These are phyloP conservation scores for Wallemia mellicola DNA, from an alignment of 1,284 basidiomycete species.

Conservation along the genomic window DNA sequence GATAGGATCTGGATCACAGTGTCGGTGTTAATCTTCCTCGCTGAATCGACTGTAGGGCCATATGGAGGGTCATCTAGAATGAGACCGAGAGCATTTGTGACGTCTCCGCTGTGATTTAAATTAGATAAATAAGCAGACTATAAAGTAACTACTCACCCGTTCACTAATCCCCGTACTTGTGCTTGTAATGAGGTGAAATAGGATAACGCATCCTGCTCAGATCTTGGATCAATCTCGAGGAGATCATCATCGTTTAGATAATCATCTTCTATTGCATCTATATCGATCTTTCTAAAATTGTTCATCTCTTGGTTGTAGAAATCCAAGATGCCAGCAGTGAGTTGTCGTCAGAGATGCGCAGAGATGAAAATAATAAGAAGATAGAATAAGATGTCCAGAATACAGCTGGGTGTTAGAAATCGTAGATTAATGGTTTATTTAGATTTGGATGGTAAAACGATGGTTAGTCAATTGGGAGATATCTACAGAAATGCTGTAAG, in stretches of 20 bases:
- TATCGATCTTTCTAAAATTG: conserved; percentile 73
- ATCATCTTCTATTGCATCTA: conserved; percentile 70
- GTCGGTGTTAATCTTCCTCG: conserved; percentile 56
- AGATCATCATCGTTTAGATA: conserved; percentile 54
- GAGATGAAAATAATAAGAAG: not conserved
- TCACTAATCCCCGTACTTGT: conserved; percentile 38
- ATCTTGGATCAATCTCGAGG: conserved; percentile 56
- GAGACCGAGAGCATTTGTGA: conserved; percentile 33
- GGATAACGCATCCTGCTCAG: conserved; percentile 35
- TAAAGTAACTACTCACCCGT: conserved; percentile 27
- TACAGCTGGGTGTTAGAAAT: not conserved
- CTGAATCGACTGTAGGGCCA: conserved; percentile 53
- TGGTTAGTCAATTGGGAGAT: not conserved
- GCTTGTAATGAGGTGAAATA: conserved; percentile 45
- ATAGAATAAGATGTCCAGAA: not conserved
- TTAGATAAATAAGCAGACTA: conserved; percentile 1
- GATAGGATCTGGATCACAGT: conserved; percentile 78
- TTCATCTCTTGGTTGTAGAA: conserved; percentile 9
- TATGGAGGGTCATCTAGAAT: conserved; percentile 53
- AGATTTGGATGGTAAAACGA: not conserved
- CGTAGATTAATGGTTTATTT: not conserved
- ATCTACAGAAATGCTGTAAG: not conserved
- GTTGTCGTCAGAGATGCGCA: too few relatives aligned
- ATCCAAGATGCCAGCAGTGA: not conserved
- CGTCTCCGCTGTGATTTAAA: conserved; percentile 30